Base-by-base conservation (phyloP, 2,329 filamentous ascomycete species). In the Pseudogymnoascus sp. region DNA sequence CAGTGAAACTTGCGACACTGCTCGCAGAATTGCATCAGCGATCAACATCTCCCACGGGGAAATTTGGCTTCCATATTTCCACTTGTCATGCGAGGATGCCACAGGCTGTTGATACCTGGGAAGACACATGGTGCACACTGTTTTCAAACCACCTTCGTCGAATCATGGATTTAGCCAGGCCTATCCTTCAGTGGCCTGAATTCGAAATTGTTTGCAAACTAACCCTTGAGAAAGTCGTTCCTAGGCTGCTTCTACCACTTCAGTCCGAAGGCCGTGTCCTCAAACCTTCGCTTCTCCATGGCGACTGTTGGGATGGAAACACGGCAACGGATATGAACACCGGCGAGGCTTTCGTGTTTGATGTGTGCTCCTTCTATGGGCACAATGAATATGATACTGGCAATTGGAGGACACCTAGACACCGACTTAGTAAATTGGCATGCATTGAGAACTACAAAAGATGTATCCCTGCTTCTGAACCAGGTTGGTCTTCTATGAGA, bases 51-150 rank as follows among this genome's bases (percentile, higher is more conserved):
- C 67, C 67, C 2, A 70, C 64, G 0, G 69, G 69, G 1, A 71
- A 70, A 62, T 73, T 72, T 60, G 70, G 71, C 25, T 72, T 72
- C 45, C 69, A 70, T 35, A 52, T 71, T 1, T 41, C 66, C 11
- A 72, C 71, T 5, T 71, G 67, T 42, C 66, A 68, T 62, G 71
- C 66, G 8, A 68, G 66, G 45, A 58, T 71, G 1, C 61, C 65
- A 3, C 71, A 73, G 55, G 62, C 60, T 14, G 64, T 64, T 30
- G 61, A 25, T 45, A 62, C 41, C 0, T 45, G 41, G 41, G 41
- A 45, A n/a, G 41, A 45, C 6, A 25, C 41, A 4, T 45, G 41
- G 41, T 45, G 41, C 12, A 45, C 41, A n/a, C 12, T 45, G 5
- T 45, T 3, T 2, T 45, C 22, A 45, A 45, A 45, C n/a, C 41